These are phyloP conservation scores for Bertia moriformis DNA, from an alignment of 2,329 filamentous ascomycete genomes.

Conservation along the genomic window DNA sequence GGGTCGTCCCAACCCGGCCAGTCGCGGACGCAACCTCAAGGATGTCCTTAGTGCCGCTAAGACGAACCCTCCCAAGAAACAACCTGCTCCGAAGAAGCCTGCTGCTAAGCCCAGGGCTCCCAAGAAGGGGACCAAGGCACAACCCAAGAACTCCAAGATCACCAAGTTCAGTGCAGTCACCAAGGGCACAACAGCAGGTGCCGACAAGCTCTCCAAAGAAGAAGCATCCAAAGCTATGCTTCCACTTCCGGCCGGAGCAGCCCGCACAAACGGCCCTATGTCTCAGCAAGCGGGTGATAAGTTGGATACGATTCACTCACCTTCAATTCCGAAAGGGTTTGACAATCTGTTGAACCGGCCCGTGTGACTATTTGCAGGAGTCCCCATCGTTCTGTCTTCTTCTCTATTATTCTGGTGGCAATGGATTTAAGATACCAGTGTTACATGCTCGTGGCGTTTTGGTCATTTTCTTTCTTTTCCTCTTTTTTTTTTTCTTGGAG, in stretches of 20 bases:
- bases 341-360: neutral
- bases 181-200: neutral
- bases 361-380: too few relatives aligned
- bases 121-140: neutral
- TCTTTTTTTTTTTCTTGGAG: too few relatives aligned
- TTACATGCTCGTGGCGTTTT: too few relatives aligned
- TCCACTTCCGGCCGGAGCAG: neutral
- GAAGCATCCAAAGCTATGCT: neutral
- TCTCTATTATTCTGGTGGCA: too few relatives aligned
- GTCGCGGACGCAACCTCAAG: neutral
- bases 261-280: neutral
- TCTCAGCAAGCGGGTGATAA: neutral
- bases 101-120: too few relatives aligned
- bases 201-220: neutral
- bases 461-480: too few relatives aligned
- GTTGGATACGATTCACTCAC: neutral
- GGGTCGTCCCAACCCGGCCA: neutral
- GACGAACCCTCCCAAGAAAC: neutral
- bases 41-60: neutral
- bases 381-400: too few relatives aligned
- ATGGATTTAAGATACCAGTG: too few relatives aligned
- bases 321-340: neutral
- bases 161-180: neutral
- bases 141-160: neutral
- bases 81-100: neutral